A percentile compares a stretch with the other conserved stretches of the same genome.
Evolutionary conservation across 805 yeast species (phyloP).

Genomic region (Lachancea lanzarotensis): DNA sequence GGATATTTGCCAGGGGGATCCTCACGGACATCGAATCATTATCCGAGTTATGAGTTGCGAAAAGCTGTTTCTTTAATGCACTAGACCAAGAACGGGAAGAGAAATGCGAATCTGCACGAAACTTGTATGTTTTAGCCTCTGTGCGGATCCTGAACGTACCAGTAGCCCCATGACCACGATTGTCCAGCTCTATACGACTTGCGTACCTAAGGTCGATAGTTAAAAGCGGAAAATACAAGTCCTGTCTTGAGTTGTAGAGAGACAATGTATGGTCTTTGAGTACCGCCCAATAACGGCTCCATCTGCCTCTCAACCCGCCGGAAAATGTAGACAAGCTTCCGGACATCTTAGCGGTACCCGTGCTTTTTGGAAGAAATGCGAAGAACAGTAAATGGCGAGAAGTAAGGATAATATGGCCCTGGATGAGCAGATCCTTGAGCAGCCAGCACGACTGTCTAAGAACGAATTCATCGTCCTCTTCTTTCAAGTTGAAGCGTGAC

Average conservation of each 20-base stretch:
- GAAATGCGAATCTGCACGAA: constrained; percentile 65
- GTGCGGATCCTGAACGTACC: constrained; percentile 56
- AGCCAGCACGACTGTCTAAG: constrained; percentile 76
- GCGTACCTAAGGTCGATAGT: constrained; percentile 69
- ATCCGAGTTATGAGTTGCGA: constrained; percentile 56
- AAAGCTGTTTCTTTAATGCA: constrained; percentile 65
- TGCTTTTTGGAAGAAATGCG: constrained; percentile 64
- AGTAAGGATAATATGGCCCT: constrained; percentile 80
- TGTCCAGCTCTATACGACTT: constrained; percentile 46
- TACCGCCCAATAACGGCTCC: constrained; percentile 71
- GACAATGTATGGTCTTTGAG: constrained; percentile 62
- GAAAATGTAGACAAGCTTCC: constrained; percentile 38
- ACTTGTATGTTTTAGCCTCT: constrained; percentile 50
- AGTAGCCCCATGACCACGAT: constrained; percentile 14
- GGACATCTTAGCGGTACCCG: constrained; percentile 39
- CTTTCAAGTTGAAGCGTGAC: constrained; percentile 40
- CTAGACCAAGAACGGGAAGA: constrained; percentile 80
- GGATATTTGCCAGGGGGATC: constrained; percentile 63
- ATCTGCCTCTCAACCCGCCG: constrained; percentile 16
- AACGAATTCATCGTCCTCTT: constrained; percentile 44
- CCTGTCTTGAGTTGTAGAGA: constrained; percentile 64
- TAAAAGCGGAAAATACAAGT: constrained; percentile 74
- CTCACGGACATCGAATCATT: constrained; percentile 70
- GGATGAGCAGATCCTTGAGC: constrained; percentile 71
- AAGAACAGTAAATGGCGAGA: constrained; percentile 58